These are phyloP conservation scores for Beauveria caledonica DNA, from an alignment of 2,329 filamentous ascomycete species.

Conservation along the genomic window DNA sequence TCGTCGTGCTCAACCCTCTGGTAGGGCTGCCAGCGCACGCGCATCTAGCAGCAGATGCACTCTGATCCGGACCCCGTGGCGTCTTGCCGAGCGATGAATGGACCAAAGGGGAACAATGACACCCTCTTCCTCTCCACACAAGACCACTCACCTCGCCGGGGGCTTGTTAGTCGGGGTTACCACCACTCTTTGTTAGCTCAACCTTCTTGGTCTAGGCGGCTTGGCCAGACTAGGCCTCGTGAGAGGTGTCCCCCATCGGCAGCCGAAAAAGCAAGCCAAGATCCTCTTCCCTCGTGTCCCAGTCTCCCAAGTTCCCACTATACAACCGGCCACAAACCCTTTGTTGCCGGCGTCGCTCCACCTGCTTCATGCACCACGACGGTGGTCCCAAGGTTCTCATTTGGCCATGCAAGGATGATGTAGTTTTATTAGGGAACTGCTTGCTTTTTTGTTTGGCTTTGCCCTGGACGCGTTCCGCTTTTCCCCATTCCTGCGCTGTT, in stretches of 20 bases:
- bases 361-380: conserved; percentile 5
- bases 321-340: background rate
- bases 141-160: background rate
- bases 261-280: background rate
- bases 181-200: background rate
- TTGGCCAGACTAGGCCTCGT: background rate
- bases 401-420: background rate
- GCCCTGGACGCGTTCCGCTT: background rate
- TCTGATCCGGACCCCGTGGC: conserved; percentile 5
- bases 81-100: conserved; percentile 5
- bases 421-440: background rate
- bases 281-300: background rate
- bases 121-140: background rate
- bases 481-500: background rate
- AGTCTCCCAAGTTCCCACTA: too few species aligned
- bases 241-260: background rate
- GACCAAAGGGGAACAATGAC: background rate
- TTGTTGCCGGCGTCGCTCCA: background rate
- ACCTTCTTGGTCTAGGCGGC: background rate
- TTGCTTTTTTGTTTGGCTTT: background rate
- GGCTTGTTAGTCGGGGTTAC: too few species aligned
- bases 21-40: background rate
- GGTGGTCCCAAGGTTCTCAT: conserved; percentile 2
- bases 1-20: background rate
- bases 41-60: background rate